Base-by-base conservation (phyloP, 768 basidiomycete genomes). In the Holtermannia corniformis region DNA sequence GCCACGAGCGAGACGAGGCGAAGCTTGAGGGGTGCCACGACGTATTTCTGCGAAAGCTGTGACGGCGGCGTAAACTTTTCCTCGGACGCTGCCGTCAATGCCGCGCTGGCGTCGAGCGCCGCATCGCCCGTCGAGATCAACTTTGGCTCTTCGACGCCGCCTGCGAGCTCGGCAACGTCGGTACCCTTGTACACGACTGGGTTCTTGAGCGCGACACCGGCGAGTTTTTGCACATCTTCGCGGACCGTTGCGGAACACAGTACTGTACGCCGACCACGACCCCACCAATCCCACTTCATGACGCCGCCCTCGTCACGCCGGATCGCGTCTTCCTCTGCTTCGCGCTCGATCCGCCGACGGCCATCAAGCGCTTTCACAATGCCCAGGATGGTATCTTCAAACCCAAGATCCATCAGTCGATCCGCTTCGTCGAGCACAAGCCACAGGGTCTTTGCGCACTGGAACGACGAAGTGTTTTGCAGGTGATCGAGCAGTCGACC, bases 371-470 rank as follows among this genome's bases (percentile, higher is more conserved):
- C 84, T 63, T 84, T 80, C 28, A 97, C 75, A 58, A 97, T 95
- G 1, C 88, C 90, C 51, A 80, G 81, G 63, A 99, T 86, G 0
- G 90, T 88, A 66, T 97, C 91, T 70, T 95, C 92, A 58, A 99
- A 99, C 0, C 95, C 95, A 41, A 97, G 81, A 58, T 97, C 92
- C 92, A 97, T 97, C 47, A 99, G 75, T 41, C 91, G 79, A 73
- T 99, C 95, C 4, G 93, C 92, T 75, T 99, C 95, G 67, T 99
- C 95, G 22, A 97, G 81, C 7, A 99, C 83, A 25, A 99, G 78
- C 90, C 93, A 99, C 44, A 87, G 81, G 69, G 87, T 88, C 74
- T 92, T 93, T 49, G 85, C 90, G 51, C 92, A 80, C 55, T 91
- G 84, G 73, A 99, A 89, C 0, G 88, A 84, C 0, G 86, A 81